Evolutionary conservation across 176 grass and related monocot species (phyloP), one percentile per base, ranked within the genome.

Genomic region (maize (Zea mays)): DNA sequence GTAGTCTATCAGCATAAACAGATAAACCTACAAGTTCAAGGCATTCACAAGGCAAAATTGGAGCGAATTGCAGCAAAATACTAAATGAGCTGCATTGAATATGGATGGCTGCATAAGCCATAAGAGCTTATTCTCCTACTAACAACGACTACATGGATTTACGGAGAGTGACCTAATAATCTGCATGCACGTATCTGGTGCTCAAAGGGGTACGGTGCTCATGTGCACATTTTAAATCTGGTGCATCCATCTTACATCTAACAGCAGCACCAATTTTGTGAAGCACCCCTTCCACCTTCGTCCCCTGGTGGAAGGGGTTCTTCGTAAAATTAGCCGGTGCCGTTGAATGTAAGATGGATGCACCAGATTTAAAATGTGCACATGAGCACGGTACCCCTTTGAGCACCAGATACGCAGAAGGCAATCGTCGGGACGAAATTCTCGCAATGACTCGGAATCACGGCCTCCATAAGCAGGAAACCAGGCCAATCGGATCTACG

Each of bases 401-500:
- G n/a, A n/a, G n/a, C n/a, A n/a, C n/a, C n/a, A n/a, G n/a, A n/a
- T n/a, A n/a, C n/a, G n/a, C n/a, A n/a, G 10, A 82, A 60, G 46
- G 8, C 20, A 17, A 17, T 50, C 36, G 7, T 65, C 20, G 8
- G 16, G 37, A 52, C 5, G 3, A 42, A 64, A 21, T 44, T 42
- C 0, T 6, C 6, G 13, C 3, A 57, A 21, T 27, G 11, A 21
- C 6, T 79, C 39, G 35, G 39, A 42, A 39, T 39, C 20, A 40
- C n/a, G 2, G 60, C 10, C 79, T 47, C 61, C 6, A n/a, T 58
- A 60, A 5, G 21, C 15, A 8, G 57, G 20, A 62, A 73, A 55
- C 16, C 69, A 72, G 4, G 7, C 27, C 33, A 44, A 79, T 73
- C 78, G 55, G 80, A 78, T 86, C 71, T 63, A 54, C 60, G 52